Conservation (phyloP, 2,329 filamentous ascomycete species). For the Parastagonospora avenae region DNA sequence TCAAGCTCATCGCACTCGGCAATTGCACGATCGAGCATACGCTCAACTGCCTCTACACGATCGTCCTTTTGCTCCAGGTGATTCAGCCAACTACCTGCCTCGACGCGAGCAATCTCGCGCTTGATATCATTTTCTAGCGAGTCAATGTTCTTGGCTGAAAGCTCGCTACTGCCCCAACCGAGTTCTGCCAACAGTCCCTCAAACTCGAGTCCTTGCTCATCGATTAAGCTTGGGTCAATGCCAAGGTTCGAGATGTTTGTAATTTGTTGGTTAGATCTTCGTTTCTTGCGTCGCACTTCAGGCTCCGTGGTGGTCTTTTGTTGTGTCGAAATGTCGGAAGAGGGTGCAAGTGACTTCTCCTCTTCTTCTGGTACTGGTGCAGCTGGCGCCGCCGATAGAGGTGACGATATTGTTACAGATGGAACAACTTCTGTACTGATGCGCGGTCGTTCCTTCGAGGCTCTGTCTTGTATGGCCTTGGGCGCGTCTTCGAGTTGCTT, state of each 20-base stretch:
- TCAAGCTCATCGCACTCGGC: conserved; percentile 95
- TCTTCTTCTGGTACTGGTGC: conserved; percentile 23
- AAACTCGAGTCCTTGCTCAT: conserved; percentile 78
- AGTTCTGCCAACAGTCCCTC: conserved; percentile 83
- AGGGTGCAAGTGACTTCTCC: conserved; percentile 46
- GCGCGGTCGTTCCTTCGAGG: conserved; percentile 34
- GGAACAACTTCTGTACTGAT: conserved; percentile 42
- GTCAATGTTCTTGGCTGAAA: conserved; percentile 76
- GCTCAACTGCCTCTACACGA: conserved; percentile 83
- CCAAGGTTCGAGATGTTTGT: conserved; percentile 80
- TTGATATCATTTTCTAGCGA: conserved; percentile 82
- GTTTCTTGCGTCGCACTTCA: conserved; percentile 63
- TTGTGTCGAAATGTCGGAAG: conserved; percentile 29
- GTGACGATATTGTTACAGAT: conserved; percentile 43
- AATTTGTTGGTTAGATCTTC: conserved; percentile 73
- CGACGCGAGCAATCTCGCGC: conserved; percentile 84
- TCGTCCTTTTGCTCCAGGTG: conserved; percentile 86
- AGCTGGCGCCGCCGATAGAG: conserved; percentile 27
- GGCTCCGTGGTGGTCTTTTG: conserved; percentile 30
- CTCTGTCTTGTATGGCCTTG: conserved; percentile 27
- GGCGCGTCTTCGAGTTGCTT: conserved; percentile 31
- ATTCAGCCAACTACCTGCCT: conserved; percentile 90
- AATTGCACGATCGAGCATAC: conserved; percentile 86
- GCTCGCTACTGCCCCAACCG: conserved; percentile 81
- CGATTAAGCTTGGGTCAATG: conserved; percentile 76